Evolutionary conservation across 192 early-diverging fungal genomes (phyloP), one percentile per base, ranked within the genome.

Genomic region (Podila epicladia): DNA sequence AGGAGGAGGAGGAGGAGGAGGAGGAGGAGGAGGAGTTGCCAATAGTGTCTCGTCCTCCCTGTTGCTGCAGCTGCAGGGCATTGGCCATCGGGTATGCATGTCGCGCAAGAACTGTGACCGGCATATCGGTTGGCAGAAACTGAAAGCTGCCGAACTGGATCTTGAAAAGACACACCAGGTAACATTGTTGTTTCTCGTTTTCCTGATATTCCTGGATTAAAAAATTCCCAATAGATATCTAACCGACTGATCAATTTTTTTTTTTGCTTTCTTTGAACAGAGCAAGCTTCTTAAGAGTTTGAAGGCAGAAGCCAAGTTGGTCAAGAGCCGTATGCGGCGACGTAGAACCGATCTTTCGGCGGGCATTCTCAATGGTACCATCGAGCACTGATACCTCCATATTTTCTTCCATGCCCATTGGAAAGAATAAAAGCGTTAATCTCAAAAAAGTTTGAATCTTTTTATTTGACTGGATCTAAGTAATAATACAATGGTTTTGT

Each of bases 61-160:
- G 0, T 33, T 38, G 17, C 33, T 65, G 15, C 67, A 73, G 20
- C 45, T 73, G 26, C 65, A 73, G n/a, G 60, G 67, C 24, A 68
- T 69, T 68, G 72, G 62, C 15, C 62, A 60, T 9, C 67, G 65
- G 22, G 65, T 85, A 0, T 90, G 89, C 60, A 59, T 68, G 41
- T 50, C 57, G 5, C 73, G 48, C 2, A 75, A 79, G 20, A 67
- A 82, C n/a, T 90, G 89, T 63, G 74, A 82, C 49, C 74, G 76
- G 29, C 89, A 90, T 65, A 41, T 31, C 1, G 74, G 79, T 49
- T 90, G 89, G 89, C 86, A 88, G 51, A 87, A 64, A 19, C 53
- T 86, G 11, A 82, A 84, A 24, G 62, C 50, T 19, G 67, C 71
- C 15, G 86, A 86, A 37, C 72, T 87, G 45, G 86, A 85, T 7